A percentile compares a stretch with the other conserved stretches of the same genome.
Evolutionary conservation across 352 stramenopile species (phyloP).

Genomic region (Globisporangium mamillatum): DNA sequence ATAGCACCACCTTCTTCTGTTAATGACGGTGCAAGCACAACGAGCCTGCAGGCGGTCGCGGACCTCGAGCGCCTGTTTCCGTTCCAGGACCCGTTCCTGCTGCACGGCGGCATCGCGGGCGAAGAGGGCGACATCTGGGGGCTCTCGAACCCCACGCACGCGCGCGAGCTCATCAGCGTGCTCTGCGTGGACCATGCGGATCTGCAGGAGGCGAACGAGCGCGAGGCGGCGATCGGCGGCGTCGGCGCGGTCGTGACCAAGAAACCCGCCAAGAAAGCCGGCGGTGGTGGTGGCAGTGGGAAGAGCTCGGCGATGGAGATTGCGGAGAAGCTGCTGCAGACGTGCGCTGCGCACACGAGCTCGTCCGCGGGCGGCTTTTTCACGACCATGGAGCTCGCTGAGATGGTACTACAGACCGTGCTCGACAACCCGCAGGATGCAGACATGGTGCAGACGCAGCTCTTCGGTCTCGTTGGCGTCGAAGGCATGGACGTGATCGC

Average conservation of each 20-base stretch:
- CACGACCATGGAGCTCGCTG: slow-evolving; percentile 58
- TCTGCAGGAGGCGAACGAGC: slow-evolving; percentile 46
- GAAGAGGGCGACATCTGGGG: slow-evolving; percentile 25
- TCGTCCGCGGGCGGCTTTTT: slow-evolving; percentile 34
- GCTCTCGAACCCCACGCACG: slow-evolving; percentile 25
- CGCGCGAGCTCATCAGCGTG: slow-evolving; percentile 38
- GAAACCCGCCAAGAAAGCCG: slow-evolving; percentile 16
- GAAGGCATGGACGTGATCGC: slow-evolving; percentile 85
- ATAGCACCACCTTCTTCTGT: slow-evolving; percentile 1
- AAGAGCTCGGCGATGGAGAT: slow-evolving; percentile 6
- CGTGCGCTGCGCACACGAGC: slow-evolving; percentile 36
- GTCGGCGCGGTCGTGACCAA: slow-evolving; percentile 58
- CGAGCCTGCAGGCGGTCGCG: neutral
- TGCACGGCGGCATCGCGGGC: slow-evolving; percentile 19
- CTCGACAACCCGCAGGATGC: slow-evolving; percentile 47
- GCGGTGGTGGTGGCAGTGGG: neutral
- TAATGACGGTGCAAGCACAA: neutral
- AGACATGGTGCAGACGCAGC: slow-evolving; percentile 63
- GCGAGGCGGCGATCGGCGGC: slow-evolving; percentile 41
- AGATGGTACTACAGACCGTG: slow-evolving; percentile 65
- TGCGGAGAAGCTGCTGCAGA: slow-evolving; percentile 39
- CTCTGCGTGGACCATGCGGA: slow-evolving; percentile 59
- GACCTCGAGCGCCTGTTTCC: slow-evolving; percentile 16
- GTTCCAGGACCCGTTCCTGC: slow-evolving; percentile 41
- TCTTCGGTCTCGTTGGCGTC: slow-evolving; percentile 83